These are phyloP conservation scores for Boletus bicolor DNA, from an alignment of 768 basidiomycete species.

Conservation along the genomic window DNA sequence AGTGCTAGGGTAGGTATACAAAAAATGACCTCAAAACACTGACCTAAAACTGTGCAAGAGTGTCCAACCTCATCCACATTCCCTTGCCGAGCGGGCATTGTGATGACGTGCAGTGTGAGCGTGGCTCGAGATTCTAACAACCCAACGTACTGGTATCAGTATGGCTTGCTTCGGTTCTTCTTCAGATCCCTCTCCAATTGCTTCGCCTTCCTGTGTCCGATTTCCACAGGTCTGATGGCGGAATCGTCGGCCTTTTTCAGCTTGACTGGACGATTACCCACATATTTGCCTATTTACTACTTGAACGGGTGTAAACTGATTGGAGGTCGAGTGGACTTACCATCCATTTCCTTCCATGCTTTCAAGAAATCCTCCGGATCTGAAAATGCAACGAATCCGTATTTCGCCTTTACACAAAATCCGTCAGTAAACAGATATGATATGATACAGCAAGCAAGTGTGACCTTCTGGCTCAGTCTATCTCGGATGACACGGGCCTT, in stretches of 20 bases:
- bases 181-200: conserved; percentile 87
- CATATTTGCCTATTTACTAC: conserved; percentile 78
- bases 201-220: conserved; percentile 90
- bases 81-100: conserved; percentile 1
- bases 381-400: conserved; percentile 95
- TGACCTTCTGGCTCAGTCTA: conserved; percentile 87
- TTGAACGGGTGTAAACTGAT: conserved; percentile 1
- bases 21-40: background rate
- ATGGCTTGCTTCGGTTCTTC: conserved; percentile 86
- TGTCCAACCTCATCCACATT: conserved; percentile 10
- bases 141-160: conserved; percentile 45
- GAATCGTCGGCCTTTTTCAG: conserved; percentile 91
- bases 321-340: conserved; percentile 40
- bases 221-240: conserved; percentile 85
- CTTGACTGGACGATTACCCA: conserved; percentile 95
- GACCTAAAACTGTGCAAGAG: background rate
- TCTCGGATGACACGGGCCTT: conserved; percentile 96
- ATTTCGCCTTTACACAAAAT: conserved; percentile 68
- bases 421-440: background rate
- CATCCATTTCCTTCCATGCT: conserved; percentile 99
- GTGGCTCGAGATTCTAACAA: conserved; percentile 18
- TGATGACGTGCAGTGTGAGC: conserved; percentile 21
- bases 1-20: conserved; percentile 1
- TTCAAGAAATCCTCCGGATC: conserved; percentile 98
- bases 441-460: background rate